Base-by-base conservation (phyloP, 1,139 yeast genomes). In the Diutina rugosa region DNA sequence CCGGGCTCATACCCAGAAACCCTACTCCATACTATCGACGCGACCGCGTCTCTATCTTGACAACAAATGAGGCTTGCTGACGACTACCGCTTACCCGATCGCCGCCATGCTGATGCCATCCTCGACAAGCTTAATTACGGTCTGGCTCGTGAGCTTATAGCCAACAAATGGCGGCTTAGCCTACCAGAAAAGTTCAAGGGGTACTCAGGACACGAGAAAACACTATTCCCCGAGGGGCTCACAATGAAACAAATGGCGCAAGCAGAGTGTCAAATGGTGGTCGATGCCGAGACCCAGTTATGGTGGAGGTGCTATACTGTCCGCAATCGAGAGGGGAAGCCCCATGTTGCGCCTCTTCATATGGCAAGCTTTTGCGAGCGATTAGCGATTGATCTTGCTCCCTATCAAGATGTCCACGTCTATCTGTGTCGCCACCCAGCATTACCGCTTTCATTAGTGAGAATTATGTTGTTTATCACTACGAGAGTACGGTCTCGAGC, bases 221-320 rank as follows among this genome's bases (percentile, higher is more conserved):
- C 14, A 2, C n/a, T 47, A 9, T 47, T 47, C 16, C 73, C 79
- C 0, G 63, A 70, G 3, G 95, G 95, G 0, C 67, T 87, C 55
- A 87, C 84, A 62, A 67, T 87, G 6, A 72, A 82, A 21, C 96
- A 88, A 64, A 66, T 84, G 54, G 86, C 95, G 0, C 91, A 87
- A 61, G 69, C 87, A 8, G 95, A 88, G 62, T 80, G 87, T 58
- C 87, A 83, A 61, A 65, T 78, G 53, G 71, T 87, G 48, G 78
- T 85, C 4, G 85, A 84, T 61, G 75, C 77, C 55, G 84, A 88
- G 0, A 69, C 71, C 51, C 60, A 73, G 0, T 78, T 72, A 61
- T 67, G 67, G 29, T 87, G 95, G 91, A 71, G 77, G 3, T 78
- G 79, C 55, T 80, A 88, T 2, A 78, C 82, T 0, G 79, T 84